Evolutionary conservation across 176 grass and related monocot genomes (phyloP).

Genomic region (Bothriochloa decipiens): DNA sequence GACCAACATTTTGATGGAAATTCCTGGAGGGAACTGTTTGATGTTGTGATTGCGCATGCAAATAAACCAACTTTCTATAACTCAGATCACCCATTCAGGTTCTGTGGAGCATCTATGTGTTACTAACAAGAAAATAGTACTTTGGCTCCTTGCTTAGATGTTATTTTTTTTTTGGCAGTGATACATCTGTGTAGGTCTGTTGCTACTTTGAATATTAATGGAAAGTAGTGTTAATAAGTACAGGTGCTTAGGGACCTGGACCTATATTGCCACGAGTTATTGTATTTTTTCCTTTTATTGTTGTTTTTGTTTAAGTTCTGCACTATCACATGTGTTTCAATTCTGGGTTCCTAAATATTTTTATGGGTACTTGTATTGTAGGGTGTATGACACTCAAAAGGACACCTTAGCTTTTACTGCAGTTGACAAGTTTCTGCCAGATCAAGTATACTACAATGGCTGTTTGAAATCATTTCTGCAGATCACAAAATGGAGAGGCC

Average conservation of each 20-base stretch:
- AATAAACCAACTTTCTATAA: slow-evolving; percentile 95
- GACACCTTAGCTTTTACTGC: slow-evolving; percentile 91
- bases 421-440: slow-evolving; percentile 78
- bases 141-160: slow-evolving; percentile 12
- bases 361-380: slow-evolving; percentile 66
- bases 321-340: slow-evolving; percentile 14
- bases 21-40: slow-evolving; percentile 97
- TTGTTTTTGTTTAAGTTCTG: neutral
- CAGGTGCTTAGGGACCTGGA: neutral
- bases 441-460: slow-evolving; percentile 92
- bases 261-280: neutral
- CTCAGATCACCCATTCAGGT: slow-evolving; percentile 97
- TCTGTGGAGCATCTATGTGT: slow-evolving; percentile 27
- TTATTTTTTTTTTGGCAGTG: neutral
- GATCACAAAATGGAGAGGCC: slow-evolving; percentile 97
- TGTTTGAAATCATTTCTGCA: slow-evolving; percentile 97
- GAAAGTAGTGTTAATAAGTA: slow-evolving; percentile 21
- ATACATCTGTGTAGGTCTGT: neutral
- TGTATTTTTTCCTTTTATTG: neutral
- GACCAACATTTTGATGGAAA: slow-evolving; percentile 67
- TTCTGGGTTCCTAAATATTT: slow-evolving; percentile 42
- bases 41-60: slow-evolving; percentile 97
- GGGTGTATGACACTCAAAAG: slow-evolving; percentile 88
- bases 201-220: slow-evolving; percentile 9
- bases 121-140: slow-evolving; percentile 7